Evolutionary conservation across 345 rosid species (phyloP).

Genomic region (Gossypium bickii): DNA sequence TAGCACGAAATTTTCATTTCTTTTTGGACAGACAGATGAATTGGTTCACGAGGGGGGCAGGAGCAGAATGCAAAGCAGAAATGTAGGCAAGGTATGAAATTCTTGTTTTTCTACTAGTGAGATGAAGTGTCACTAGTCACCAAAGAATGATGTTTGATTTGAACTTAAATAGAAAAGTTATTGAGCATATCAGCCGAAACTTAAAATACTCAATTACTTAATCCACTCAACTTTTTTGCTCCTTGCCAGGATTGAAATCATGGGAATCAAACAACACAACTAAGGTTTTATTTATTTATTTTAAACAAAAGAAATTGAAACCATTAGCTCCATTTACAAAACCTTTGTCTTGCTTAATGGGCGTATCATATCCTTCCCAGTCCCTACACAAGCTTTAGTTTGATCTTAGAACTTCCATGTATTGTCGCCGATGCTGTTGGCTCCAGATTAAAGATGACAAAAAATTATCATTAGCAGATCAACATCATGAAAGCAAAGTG

Average conservation of each 20-base stretch:
- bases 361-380: not conserved
- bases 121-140: not conserved
- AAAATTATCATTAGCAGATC: not conserved
- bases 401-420: conserved; percentile 1
- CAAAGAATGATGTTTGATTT: not conserved
- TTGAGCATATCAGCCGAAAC: not conserved
- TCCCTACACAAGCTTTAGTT: not conserved
- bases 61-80: too few relatives aligned
- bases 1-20: too few relatives aligned
- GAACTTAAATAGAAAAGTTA: not conserved
- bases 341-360: not conserved
- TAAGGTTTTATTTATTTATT: not conserved
- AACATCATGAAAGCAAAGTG: not conserved
- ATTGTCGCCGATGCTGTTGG: not conserved
- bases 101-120: not conserved
- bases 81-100: not conserved
- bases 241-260: not conserved
- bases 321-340: not conserved
- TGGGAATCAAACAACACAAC: not conserved
- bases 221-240: not conserved
- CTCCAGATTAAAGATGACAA: conserved; percentile 3
- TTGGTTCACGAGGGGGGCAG: not conserved
- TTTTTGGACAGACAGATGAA: too few relatives aligned
- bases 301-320: not conserved
- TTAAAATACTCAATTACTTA: not conserved